phyloP scores from a whole-genome alignment of 208 protist genomes.

The Trypanosoma theileri region DNA sequence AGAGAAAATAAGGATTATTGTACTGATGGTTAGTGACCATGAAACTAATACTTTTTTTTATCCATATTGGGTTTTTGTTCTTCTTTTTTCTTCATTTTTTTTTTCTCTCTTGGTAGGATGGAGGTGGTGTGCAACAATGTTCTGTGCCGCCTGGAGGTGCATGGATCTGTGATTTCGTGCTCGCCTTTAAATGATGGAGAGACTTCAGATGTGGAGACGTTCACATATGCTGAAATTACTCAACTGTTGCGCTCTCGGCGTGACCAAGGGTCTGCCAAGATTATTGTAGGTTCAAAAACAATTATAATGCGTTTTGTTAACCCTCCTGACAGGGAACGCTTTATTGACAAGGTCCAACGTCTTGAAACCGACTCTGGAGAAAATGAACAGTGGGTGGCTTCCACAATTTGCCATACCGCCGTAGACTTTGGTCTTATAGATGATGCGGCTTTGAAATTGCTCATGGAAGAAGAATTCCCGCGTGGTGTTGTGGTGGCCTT shows the following conservation, averaged over 20 bases:
- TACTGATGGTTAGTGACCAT: neutral
- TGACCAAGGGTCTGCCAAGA: slow-evolving; percentile 44
- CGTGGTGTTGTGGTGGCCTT: slow-evolving; percentile 74
- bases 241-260: slow-evolving; percentile 75
- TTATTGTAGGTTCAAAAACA: slow-evolving; percentile 32
- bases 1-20: no score
- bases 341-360: slow-evolving; percentile 45
- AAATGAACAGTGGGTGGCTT: slow-evolving; percentile 53
- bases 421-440: slow-evolving; percentile 70
- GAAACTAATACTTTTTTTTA: neutral
- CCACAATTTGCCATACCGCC: slow-evolving; percentile 59
- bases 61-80: neutral
- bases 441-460: slow-evolving; percentile 37
- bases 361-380: slow-evolving; percentile 24
- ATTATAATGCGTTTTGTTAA: slow-evolving; percentile 50
- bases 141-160: slow-evolving; percentile 43
- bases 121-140: slow-evolving; percentile 53
- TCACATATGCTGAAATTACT: slow-evolving; percentile 39
- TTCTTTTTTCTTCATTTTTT: slow-evolving; percentile 16
- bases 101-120: slow-evolving; percentile 25
- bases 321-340: slow-evolving; percentile 37
- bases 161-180: slow-evolving; percentile 43
- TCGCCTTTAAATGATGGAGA: slow-evolving; percentile 4
- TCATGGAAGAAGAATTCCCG: slow-evolving; percentile 54
- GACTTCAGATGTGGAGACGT: slow-evolving; percentile 1